phyloP scores from a whole-genome alignment of 768 basidiomycete genomes.

The Pleurotus citrinopileatus region DNA sequence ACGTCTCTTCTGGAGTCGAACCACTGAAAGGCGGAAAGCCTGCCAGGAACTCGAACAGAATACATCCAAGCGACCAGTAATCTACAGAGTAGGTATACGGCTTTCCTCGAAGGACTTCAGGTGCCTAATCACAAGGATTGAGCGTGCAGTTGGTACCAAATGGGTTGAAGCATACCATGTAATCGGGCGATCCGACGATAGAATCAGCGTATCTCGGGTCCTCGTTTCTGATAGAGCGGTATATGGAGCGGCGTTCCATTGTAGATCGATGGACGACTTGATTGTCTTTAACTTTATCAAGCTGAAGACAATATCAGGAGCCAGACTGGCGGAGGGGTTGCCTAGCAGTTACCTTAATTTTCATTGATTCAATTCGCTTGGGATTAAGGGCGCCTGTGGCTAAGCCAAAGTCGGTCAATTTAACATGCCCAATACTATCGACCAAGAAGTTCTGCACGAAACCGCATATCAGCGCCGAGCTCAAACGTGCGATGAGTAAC shows the following conservation, averaged over 20 bases:
- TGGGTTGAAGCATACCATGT: slow-evolving; percentile 67
- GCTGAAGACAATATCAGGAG: slow-evolving; percentile 37
- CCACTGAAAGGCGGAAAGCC: slow-evolving; percentile 99
- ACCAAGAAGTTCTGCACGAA: slow-evolving; percentile 86
- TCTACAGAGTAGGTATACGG: slow-evolving; percentile 96
- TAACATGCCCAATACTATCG: slow-evolving; percentile 94
- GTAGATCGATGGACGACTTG: slow-evolving; percentile 89
- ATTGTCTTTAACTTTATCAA: slow-evolving; percentile 95
- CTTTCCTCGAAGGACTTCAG: slow-evolving; percentile 90
- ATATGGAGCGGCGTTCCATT: slow-evolving; percentile 91
- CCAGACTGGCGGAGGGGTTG: background rate
- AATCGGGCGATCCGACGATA: slow-evolving; percentile 97
- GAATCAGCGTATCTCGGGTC: slow-evolving; percentile 96
- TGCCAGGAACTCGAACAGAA: slow-evolving; percentile 94
- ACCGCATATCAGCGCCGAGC: background rate
- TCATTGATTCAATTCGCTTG: slow-evolving; percentile 89
- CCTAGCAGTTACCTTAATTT: slow-evolving; percentile 68
- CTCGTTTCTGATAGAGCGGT: slow-evolving; percentile 86
- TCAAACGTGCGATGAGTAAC: slow-evolving; percentile 15
- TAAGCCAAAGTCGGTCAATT: slow-evolving; percentile 95
- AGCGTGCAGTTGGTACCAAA: background rate
- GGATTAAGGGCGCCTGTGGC: slow-evolving; percentile 97
- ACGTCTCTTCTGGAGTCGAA: slow-evolving; percentile 93
- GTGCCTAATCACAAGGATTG: slow-evolving; percentile 42
- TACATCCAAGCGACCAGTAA: slow-evolving; percentile 98